phyloP scores from a whole-genome alignment of 495 filamentous ascomycete genomes.

The Lindgomyces ingoldianus region DNA sequence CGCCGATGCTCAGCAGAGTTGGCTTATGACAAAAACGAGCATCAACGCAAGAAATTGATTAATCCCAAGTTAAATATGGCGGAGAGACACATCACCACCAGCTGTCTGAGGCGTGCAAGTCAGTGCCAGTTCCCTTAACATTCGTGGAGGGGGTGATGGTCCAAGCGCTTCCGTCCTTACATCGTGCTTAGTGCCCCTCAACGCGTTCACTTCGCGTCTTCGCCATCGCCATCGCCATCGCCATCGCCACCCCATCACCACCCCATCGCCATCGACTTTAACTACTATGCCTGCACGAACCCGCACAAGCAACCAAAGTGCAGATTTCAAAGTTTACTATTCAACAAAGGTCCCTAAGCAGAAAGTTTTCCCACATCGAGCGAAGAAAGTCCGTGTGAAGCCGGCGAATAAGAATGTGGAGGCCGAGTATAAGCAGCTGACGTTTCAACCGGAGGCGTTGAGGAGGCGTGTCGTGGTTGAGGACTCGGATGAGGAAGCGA shows the following conservation, averaged over 20 bases:
- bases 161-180: not conserved
- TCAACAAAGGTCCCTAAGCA: constrained; percentile 25
- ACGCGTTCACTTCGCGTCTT: not conserved
- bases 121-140: no score
- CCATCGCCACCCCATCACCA: not conserved
- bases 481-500: constrained; percentile 25
- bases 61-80: no score
- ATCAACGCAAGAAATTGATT: no score
- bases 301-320: constrained; percentile 18
- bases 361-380: constrained; percentile 14
- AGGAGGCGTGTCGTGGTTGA: constrained; percentile 5
- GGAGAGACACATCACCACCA: no score
- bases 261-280: not conserved
- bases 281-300: constrained; percentile 27
- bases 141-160: not conserved
- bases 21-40: not conserved
- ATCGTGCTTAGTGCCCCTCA: constrained; percentile 1
- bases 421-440: constrained; percentile 17
- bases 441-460: constrained; percentile 20
- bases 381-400: constrained; percentile 23
- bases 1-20: not conserved
- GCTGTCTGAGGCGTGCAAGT: no score
- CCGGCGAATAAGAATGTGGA: not conserved
- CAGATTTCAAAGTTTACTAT: constrained; percentile 26
- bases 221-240: not conserved